phyloP scores from a whole-genome alignment of 2,329 filamentous ascomycete genomes.

The Nemania sp. region DNA sequence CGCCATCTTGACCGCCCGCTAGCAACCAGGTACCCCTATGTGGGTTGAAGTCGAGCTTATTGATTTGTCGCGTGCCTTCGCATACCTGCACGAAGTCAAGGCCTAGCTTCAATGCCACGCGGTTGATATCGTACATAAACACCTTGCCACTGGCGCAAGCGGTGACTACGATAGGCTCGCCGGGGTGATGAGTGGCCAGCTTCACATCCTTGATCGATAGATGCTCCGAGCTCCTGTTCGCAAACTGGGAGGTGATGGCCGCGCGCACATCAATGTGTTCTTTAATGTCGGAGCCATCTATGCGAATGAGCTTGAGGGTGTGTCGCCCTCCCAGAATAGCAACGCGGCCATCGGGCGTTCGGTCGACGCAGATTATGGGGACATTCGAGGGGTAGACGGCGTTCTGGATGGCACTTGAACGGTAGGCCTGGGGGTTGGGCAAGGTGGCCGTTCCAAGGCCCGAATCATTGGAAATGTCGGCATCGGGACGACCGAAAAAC shows the following conservation, averaged over 20 bases:
- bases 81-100: constrained; percentile 69
- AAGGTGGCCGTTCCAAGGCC: constrained; percentile 61
- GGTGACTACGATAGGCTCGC: constrained; percentile 68
- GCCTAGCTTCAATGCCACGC: constrained; percentile 59
- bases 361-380: constrained; percentile 69
- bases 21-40: constrained; percentile 68
- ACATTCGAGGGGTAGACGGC: constrained; percentile 63
- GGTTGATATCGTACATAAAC: constrained; percentile 71
- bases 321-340: constrained; percentile 70
- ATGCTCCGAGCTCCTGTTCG: constrained; percentile 64
- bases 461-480: constrained; percentile 61
- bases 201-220: constrained; percentile 73
- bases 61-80: constrained; percentile 73
- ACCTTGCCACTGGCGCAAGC: constrained; percentile 74
- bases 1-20: constrained; percentile 73
- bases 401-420: constrained; percentile 67
- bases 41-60: constrained; percentile 72
- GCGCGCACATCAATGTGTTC: constrained; percentile 70
- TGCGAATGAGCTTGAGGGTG: constrained; percentile 69
- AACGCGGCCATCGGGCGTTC: constrained; percentile 66
- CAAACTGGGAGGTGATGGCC: constrained; percentile 64
- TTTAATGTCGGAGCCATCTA: constrained; percentile 65
- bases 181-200: constrained; percentile 61
- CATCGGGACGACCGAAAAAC: constrained; percentile 66
- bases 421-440: constrained; percentile 58